phyloP scores from a whole-genome alignment of 148 eudicot genomes.

The Amaranthus palmeri region DNA sequence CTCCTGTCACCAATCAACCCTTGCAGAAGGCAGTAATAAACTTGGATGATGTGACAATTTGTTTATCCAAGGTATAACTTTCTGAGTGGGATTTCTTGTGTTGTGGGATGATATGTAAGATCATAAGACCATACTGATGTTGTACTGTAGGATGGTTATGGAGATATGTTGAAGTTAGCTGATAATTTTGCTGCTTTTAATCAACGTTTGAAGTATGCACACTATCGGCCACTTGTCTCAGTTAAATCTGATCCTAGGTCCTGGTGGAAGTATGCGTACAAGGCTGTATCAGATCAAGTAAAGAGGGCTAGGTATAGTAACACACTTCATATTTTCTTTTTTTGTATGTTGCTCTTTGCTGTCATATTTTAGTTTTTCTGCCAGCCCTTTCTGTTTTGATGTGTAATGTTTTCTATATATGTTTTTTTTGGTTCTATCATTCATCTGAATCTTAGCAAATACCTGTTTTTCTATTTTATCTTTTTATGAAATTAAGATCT shows the following conservation, averaged over 20 bases:
- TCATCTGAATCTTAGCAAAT: neutral
- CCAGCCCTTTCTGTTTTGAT: neutral
- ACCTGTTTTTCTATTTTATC: neutral
- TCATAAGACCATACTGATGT: constrained; percentile 4
- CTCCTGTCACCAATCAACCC: constrained; percentile 50
- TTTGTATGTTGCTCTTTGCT: constrained; percentile 7
- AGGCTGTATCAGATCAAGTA: constrained; percentile 59
- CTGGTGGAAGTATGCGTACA: constrained; percentile 94
- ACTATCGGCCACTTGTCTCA: constrained; percentile 65
- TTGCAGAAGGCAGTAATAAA: constrained; percentile 69
- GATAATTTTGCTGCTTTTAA: constrained; percentile 94
- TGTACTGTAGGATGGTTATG: constrained; percentile 65
- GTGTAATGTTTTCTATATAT: too few relatives aligned
- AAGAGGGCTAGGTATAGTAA: constrained; percentile 76
- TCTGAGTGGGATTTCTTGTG: constrained; percentile 7
- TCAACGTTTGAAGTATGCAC: constrained; percentile 82
- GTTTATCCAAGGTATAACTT: constrained; percentile 70
- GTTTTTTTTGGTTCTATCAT: neutral
- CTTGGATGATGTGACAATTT: constrained; percentile 92
- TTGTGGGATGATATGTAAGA: neutral
- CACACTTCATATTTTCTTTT: constrained; percentile 8
- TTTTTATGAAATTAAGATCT: neutral
- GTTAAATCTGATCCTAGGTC: constrained; percentile 69
- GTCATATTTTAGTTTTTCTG: neutral
- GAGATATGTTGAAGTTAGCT: constrained; percentile 80